Percentiles rank a stretch among this genome's conserved stretches.
Conservation (phyloP, 2,329 filamentous ascomycete genomes). For the Elsinoe perseae region DNA sequence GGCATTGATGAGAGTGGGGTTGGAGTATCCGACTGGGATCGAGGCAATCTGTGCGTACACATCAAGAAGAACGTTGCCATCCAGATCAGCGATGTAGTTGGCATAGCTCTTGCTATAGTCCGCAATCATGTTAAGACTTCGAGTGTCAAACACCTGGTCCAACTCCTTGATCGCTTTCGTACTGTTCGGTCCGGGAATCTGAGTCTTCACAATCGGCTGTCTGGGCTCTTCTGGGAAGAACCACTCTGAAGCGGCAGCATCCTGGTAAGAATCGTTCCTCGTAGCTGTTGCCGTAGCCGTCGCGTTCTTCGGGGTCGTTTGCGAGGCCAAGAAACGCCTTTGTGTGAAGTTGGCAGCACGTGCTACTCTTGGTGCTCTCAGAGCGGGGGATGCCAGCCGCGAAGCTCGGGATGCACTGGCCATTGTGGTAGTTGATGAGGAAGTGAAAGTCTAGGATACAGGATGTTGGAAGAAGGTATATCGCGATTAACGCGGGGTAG, state of each 20-base stretch:
- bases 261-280: background rate
- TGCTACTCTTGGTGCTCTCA: background rate
- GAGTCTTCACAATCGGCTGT: slow-evolving; percentile 44
- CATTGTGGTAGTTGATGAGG: background rate
- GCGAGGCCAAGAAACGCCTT: slow-evolving; percentile 10
- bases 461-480: background rate
- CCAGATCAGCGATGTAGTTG: slow-evolving; percentile 67
- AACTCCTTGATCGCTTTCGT: slow-evolving; percentile 59
- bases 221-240: slow-evolving; percentile 51
- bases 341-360: background rate
- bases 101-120: slow-evolving; percentile 64
- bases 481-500: too few species aligned
- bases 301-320: slow-evolving; percentile 5
- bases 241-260: slow-evolving; percentile 6
- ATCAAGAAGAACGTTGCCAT: slow-evolving; percentile 62
- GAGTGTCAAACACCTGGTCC: slow-evolving; percentile 70
- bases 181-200: slow-evolving; percentile 67
- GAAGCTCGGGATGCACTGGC: background rate
- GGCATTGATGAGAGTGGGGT: slow-evolving; percentile 60
- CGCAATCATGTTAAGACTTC: slow-evolving; percentile 70
- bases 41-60: slow-evolving; percentile 86
- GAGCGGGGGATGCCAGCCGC: background rate
- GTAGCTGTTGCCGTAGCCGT: slow-evolving; percentile 2
- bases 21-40: slow-evolving; percentile 85
- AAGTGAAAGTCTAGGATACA: background rate